These are phyloP conservation scores for Stemphylium vesicarium DNA, from an alignment of 2,329 filamentous ascomycete species.

Conservation along the genomic window DNA sequence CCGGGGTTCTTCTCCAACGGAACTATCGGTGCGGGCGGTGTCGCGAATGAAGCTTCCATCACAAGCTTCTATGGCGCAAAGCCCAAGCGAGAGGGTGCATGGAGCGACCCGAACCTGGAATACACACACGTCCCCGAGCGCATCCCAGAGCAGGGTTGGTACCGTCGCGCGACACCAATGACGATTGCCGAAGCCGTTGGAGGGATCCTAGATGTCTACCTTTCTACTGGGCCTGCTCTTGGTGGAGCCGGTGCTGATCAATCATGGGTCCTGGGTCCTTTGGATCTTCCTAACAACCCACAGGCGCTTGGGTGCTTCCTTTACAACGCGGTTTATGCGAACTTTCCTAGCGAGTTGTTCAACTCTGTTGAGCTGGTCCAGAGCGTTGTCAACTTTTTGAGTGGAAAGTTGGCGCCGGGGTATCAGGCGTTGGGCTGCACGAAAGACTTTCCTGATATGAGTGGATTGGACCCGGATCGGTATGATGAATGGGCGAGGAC, in stretches of 20 bases:
- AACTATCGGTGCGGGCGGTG: constrained; percentile 27
- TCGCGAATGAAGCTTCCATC: constrained; percentile 31
- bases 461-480: neutral
- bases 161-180: constrained; percentile 29
- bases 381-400: constrained; percentile 17
- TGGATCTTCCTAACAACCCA: constrained; percentile 17
- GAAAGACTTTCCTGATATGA: constrained; percentile 20
- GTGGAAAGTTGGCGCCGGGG: constrained; percentile 14
- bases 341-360: constrained; percentile 25
- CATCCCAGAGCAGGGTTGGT: constrained; percentile 29
- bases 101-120: constrained; percentile 17
- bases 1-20: constrained; percentile 32
- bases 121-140: constrained; percentile 31
- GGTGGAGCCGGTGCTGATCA: constrained; percentile 25
- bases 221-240: constrained; percentile 18
- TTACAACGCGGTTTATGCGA: constrained; percentile 27
- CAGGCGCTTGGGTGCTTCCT: constrained; percentile 26
- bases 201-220: constrained; percentile 28
- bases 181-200: constrained; percentile 22
- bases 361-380: constrained; percentile 14
- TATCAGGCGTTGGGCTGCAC: constrained; percentile 23
- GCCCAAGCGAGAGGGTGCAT: constrained; percentile 9
- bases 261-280: constrained; percentile 20
- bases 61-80: constrained; percentile 33
- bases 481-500: constrained; percentile 16